Evolutionary conservation across 306 rosid species (phyloP).

Genomic region (apple (Malus domestica)): ASM211411v1 NC_041798.1:37954501-37955000

Average conservation of each 20-base stretch:
- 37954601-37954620: conserved; percentile 82
- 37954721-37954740: neutral
- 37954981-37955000: neutral
- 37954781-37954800: neutral
- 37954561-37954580: conserved; percentile 44
- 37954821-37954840: neutral
- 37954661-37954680: conserved; percentile 80
- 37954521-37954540: conserved; percentile 58
- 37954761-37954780: neutral
- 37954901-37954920: neutral
- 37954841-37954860: neutral
- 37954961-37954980: neutral
- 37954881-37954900: neutral
- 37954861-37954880: neutral
- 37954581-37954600: conserved; percentile 52
- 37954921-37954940: neutral
- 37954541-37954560: conserved; percentile 42
- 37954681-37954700: conserved; percentile 65
- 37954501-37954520: conserved; percentile 73
- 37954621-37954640: conserved; percentile 62
- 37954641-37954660: conserved; percentile 79
- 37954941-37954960: neutral
- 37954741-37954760: neutral
- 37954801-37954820: neutral
- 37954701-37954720: conserved; percentile 14